Conservation (phyloP, 2,329 filamentous ascomycete genomes). For the Stagonosporopsis vannaccii region DNA sequence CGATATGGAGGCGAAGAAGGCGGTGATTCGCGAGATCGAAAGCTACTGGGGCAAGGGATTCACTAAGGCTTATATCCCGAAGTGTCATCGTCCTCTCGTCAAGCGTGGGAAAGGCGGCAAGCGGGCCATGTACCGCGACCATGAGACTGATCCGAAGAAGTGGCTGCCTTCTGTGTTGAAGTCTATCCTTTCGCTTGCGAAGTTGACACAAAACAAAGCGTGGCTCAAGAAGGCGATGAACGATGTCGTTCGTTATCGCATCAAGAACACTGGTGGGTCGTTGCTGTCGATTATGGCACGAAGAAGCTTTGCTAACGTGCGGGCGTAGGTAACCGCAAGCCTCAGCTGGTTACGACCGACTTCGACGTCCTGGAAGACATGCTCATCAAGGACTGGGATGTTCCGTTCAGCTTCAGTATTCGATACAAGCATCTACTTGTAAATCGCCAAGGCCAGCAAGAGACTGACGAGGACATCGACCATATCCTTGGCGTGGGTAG, state of each 20-base stretch:
- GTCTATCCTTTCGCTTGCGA: conserved; percentile 34
- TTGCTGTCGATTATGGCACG: too few species aligned
- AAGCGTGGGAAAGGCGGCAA: conserved; percentile 29
- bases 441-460: conserved; percentile 25
- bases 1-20: conserved; percentile 34
- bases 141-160: conserved; percentile 39
- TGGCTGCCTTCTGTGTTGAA: conserved; percentile 41
- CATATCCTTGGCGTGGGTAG: conserved; percentile 25
- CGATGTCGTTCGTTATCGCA: conserved; percentile 40
- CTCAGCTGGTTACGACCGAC: conserved; percentile 42
- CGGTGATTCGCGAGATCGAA: conserved; percentile 37
- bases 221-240: conserved; percentile 36
- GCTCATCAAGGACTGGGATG: conserved; percentile 34
- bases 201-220: conserved; percentile 30
- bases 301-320: not conserved
- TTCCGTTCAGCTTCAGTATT: conserved; percentile 33
- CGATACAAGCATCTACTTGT: conserved; percentile 43
- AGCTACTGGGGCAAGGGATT: conserved; percentile 38
- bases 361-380: conserved; percentile 47
- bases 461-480: conserved; percentile 33
- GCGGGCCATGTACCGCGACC: conserved; percentile 26
- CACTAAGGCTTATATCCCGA: conserved; percentile 39
- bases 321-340: conserved; percentile 36
- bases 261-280: conserved; percentile 32
- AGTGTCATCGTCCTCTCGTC: conserved; percentile 37